Conservation (phyloP, 805 yeast species). For the Nakazawaea populi region DNA sequence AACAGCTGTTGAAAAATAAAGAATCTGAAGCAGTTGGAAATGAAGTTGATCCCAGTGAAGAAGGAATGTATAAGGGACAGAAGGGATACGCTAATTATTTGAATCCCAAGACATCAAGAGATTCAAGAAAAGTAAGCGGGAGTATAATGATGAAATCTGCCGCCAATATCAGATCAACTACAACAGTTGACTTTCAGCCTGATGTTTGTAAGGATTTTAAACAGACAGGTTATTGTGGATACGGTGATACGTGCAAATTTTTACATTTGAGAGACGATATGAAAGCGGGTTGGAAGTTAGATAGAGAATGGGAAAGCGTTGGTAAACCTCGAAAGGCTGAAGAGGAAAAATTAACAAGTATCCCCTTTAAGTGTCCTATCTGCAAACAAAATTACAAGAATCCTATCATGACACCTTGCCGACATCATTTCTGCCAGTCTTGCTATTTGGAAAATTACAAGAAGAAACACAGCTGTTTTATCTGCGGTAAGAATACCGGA, state of each 20-base stretch:
- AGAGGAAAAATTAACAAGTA: slow-evolving; percentile 17
- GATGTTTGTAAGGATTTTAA: slow-evolving; percentile 91
- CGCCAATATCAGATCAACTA: slow-evolving; percentile 54
- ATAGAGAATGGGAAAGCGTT: slow-evolving; percentile 64
- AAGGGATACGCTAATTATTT: slow-evolving; percentile 19
- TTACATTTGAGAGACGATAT: slow-evolving; percentile 86
- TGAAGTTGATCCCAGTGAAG: slow-evolving; percentile 13
- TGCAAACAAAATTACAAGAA: slow-evolving; percentile 48
- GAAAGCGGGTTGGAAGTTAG: slow-evolving; percentile 58
- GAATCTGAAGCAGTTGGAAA: slow-evolving; percentile 10
- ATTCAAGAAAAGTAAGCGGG: slow-evolving; percentile 1
- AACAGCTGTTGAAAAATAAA: slow-evolving; percentile 4
- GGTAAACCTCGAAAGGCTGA: slow-evolving; percentile 7
- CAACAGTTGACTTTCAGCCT: slow-evolving; percentile 80
- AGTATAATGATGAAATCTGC: slow-evolving; percentile 35
- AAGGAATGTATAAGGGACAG: slow-evolving; percentile 24
- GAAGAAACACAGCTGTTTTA: slow-evolving; percentile 39
- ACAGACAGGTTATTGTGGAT: slow-evolving; percentile 93
- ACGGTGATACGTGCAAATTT: slow-evolving; percentile 95
- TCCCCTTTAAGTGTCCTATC: slow-evolving; percentile 58
- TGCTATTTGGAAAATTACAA: slow-evolving; percentile 50
- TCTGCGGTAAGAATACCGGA: slow-evolving; percentile 56
- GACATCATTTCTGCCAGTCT: slow-evolving; percentile 56
- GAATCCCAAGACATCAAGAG: slow-evolving; percentile 17
- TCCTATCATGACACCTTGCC: slow-evolving; percentile 57